Evolutionary conservation across 108 stramenopile species (phyloP), one percentile per base, ranked within the genome.

Genomic region (Seminavis robusta): DNA sequence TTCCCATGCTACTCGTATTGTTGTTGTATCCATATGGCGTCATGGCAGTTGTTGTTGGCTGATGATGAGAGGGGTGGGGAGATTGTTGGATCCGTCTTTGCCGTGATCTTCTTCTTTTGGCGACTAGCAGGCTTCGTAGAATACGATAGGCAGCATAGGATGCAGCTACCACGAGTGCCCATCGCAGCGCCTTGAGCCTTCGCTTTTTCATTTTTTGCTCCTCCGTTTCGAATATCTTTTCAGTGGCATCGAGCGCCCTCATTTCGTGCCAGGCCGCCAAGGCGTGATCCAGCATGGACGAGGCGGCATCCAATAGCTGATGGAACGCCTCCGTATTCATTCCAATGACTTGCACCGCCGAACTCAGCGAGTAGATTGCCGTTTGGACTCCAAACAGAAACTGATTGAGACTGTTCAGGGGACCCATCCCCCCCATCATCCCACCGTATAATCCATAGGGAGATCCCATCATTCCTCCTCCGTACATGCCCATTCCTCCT

Each of bases 241-340:
- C 34, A 30, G 19, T 15, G 9, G 51, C 62, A 16, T 78, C 81
- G 32, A 80, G 40, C 16, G 64, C 59, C 17, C 83, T 71, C 67
- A 83, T 63, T 52, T 83, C 81, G 36, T 83, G 66, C 37, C 80
- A 74, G 9, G 77, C 65, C 34, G 61, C 61, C 13, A 88, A 28
- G 1, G 84, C 83, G 59, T 84, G 83, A 55, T 92, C 87, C 6
- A 89, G 33, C 83, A 89, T 84, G 2, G 75, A 67, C 42, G 63
- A 71, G 20, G 74, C 39, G 13, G 80, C 72, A 33, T 86, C 83
- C 44, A 74, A 83, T 28, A 88, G 52, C 39, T 86, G 80, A 23
- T 81, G 67, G 37, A 92, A 54, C 20, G 77, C 81, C 33, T 92
- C 85, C 34, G 86, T 80, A 66, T 92, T 92, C 76, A 82, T 88